phyloP scores from a whole-genome alignment of 192 early-diverging fungal species.

The Nowakowskiella sp. region DNA sequence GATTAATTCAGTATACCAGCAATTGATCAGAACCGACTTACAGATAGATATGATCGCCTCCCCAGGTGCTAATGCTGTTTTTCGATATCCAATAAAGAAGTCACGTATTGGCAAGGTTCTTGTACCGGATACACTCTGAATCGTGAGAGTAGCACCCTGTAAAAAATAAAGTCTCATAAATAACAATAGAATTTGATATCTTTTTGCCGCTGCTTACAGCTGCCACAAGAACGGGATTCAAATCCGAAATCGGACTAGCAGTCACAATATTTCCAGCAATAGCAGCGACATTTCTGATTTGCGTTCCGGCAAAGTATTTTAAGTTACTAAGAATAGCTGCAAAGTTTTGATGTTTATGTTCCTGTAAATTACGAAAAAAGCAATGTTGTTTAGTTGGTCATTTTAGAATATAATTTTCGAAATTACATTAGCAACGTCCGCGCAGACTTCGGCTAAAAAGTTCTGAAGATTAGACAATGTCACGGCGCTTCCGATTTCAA shows the following conservation, averaged over 20 bases:
- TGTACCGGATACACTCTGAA: conserved; percentile 25
- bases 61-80: conserved; percentile 53
- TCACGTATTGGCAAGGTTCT: conserved; percentile 53
- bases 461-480: conserved; percentile 55
- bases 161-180: not conserved
- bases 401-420: conserved; percentile 8
- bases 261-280: conserved; percentile 81
- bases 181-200: conserved; percentile 4
- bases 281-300: conserved; percentile 80
- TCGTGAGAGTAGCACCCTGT: conserved; percentile 42
- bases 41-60: conserved; percentile 63
- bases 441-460: too few species aligned
- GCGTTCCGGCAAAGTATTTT: conserved; percentile 72
- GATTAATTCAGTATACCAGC: conserved; percentile 6
- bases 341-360: conserved; percentile 42
- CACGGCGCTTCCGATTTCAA: conserved; percentile 52
- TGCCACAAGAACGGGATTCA: conserved; percentile 79
- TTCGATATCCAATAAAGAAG: conserved; percentile 79
- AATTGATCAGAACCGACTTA: conserved; percentile 10
- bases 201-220: conserved; percentile 20
- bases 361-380: not conserved
- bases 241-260: conserved; percentile 81
- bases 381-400: conserved; percentile 7
- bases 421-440: too few species aligned
- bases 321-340: conserved; percentile 64